These are phyloP conservation scores for Colletotrichum gloeosporioides DNA, from an alignment of 2,329 filamentous ascomycete genomes.

Conservation along the genomic window DNA sequence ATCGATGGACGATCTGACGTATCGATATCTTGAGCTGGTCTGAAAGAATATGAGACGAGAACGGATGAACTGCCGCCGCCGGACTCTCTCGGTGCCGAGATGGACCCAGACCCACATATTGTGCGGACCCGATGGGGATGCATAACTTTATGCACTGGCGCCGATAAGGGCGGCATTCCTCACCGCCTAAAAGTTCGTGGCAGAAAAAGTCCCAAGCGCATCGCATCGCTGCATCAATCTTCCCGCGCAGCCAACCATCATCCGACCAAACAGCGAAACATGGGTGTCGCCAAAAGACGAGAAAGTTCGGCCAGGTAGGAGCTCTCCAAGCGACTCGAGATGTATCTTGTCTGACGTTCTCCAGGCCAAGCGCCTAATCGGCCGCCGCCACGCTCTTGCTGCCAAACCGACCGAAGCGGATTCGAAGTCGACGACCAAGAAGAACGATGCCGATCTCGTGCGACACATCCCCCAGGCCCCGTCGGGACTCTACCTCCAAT, in stretches of 20 bases:
- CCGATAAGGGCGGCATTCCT: rapidly evolving
- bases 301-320: background rate
- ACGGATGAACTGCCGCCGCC: background rate
- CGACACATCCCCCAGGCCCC: background rate
- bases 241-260: background rate
- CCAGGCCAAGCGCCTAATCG: background rate
- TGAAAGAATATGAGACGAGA: background rate
- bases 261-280: background rate
- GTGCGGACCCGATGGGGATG: background rate
- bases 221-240: background rate
- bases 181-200: background rate
- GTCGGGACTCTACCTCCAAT: background rate
- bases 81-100: background rate
- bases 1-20: background rate
- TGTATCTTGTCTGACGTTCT: background rate
- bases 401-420: background rate
- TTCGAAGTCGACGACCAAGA: background rate
- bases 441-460: background rate
- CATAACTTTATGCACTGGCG: background rate
- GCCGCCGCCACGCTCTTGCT: background rate
- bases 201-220: background rate
- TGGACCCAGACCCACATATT: background rate
- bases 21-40: rapidly evolving
- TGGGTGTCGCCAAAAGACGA: background rate
- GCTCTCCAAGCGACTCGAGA: background rate